phyloP scores from a whole-genome alignment of 2,329 filamentous ascomycete species.

The Exophiala dermatitidis region DNA sequence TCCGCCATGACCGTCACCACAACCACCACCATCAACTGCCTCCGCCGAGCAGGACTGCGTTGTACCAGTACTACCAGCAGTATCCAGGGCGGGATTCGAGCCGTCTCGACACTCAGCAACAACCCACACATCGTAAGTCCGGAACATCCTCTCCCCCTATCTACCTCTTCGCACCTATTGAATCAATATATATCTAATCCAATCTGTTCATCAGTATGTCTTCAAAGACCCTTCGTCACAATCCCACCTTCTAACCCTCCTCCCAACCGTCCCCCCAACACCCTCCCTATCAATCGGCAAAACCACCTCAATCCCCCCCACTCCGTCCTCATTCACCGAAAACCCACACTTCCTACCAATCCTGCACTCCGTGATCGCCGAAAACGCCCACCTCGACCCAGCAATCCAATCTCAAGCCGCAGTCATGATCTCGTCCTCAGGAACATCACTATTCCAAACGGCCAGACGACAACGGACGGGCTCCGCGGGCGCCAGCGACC shows the following conservation, averaged over 20 bases:
- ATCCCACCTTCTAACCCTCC: conserved; percentile 47
- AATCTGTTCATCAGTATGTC: conserved; percentile 17
- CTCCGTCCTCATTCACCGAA: conserved; percentile 48
- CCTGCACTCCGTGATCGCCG: conserved; percentile 49
- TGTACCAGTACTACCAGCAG: background rate
- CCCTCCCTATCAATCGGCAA: conserved; percentile 49
- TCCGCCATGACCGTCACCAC: conserved; percentile 6
- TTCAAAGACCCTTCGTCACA: conserved; percentile 35
- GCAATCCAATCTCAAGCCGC: conserved; percentile 52
- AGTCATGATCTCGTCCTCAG: conserved; percentile 53
- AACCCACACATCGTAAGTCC: conserved; percentile 21
- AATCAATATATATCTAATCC: background rate
- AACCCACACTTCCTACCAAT: conserved; percentile 52
- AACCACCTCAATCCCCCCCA: conserved; percentile 47
- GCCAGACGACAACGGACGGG: conserved; percentile 40
- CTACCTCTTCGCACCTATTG: background rate
- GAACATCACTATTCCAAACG: conserved; percentile 31
- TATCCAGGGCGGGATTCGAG: conserved; percentile 5
- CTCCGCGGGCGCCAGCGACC: conserved; percentile 50
- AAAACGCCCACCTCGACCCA: conserved; percentile 50
- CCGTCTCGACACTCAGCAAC: conserved; percentile 19
- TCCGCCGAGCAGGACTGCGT: conserved; percentile 3
- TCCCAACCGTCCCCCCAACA: conserved; percentile 49
- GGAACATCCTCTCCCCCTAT: background rate
- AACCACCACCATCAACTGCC: background rate